These are phyloP conservation scores for Monilinia vaccinii-corymbosi DNA, from an alignment of 2,329 filamentous ascomycete species.

Conservation along the genomic window DNA sequence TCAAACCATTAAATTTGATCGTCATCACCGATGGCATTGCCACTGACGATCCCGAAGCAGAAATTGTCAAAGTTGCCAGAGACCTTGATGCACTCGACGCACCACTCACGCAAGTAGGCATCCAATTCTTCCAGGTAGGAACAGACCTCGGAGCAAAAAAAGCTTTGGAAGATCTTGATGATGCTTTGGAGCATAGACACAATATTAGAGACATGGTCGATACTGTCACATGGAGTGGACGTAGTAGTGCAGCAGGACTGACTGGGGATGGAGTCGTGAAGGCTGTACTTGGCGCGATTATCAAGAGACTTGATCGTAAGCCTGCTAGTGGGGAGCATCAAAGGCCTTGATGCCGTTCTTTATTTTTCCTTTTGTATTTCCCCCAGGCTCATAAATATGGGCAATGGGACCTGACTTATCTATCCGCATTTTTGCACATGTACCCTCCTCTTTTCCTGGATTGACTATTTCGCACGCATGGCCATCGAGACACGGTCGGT, in stretches of 20 bases:
- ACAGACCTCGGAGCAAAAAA: slow-evolving; percentile 54
- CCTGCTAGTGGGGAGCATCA: slow-evolving; percentile 19
- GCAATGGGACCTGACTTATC: background rate
- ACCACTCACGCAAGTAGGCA: slow-evolving; percentile 72
- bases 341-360: background rate
- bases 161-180: slow-evolving; percentile 66
- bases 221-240: slow-evolving; percentile 64
- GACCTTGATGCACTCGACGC: slow-evolving; percentile 63
- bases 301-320: slow-evolving; percentile 52
- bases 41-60: slow-evolving; percentile 65
- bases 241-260: slow-evolving; percentile 34
- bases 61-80: slow-evolving; percentile 58
- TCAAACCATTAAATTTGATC: slow-evolving; percentile 83
- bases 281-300: slow-evolving; percentile 69
- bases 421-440: background rate
- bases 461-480: background rate
- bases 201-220: slow-evolving; percentile 82
- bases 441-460: background rate
- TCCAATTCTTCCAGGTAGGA: slow-evolving; percentile 96
- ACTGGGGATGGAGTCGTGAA: slow-evolving; percentile 70
- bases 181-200: slow-evolving; percentile 50
- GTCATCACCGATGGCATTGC: slow-evolving; percentile 85
- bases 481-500: background rate
- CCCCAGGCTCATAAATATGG: background rate
- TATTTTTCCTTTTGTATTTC: background rate